Evolutionary conservation across 2,329 filamentous ascomycete genomes (phyloP).

Genomic region (Colletotrichum caudatum): DNA sequence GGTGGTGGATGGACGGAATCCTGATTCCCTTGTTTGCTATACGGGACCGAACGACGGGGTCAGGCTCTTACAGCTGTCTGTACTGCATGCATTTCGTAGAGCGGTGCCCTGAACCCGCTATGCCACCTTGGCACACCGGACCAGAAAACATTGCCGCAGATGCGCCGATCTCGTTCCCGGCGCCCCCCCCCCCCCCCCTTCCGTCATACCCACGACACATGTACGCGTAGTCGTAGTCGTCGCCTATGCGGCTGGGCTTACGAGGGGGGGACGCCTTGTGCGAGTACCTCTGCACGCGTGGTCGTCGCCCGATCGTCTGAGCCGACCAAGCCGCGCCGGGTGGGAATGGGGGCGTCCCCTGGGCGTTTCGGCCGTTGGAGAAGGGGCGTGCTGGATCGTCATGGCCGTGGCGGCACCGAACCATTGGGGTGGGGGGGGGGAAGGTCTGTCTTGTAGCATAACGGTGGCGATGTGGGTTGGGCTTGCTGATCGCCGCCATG

Average conservation of each 20-base stretch:
- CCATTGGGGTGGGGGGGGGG: not conserved
- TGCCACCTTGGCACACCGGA: too few relatives aligned
- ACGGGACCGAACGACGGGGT: not conserved
- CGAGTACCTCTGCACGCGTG: not conserved
- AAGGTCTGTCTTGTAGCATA: not conserved
- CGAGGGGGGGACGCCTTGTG: too few relatives aligned
- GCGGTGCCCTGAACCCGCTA: not conserved
- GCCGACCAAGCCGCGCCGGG: constrained; percentile 9
- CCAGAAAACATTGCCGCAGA: not conserved
- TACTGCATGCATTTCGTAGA: not conserved
- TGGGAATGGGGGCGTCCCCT: not conserved
- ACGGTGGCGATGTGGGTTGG: constrained; percentile 20
- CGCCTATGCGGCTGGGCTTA: too few relatives aligned
- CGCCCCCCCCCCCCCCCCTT: not conserved
- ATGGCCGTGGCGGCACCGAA: constrained; percentile 7
- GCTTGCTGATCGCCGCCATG: constrained; percentile 9
- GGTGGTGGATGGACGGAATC: too few relatives aligned
- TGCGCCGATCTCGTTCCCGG: not conserved
- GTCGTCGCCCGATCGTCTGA: not conserved
- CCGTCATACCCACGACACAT: not conserved
- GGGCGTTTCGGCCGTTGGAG: constrained; percentile 26
- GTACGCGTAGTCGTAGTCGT: not conserved
- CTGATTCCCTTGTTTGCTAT: not conserved
- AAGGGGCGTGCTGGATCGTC: constrained; percentile 7
- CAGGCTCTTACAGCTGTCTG: not conserved